Percentiles rank a stretch among this genome's conserved stretches.
phyloP scores from a whole-genome alignment of 331 rosid genomes.

The Cucumis variabilis region DNA sequence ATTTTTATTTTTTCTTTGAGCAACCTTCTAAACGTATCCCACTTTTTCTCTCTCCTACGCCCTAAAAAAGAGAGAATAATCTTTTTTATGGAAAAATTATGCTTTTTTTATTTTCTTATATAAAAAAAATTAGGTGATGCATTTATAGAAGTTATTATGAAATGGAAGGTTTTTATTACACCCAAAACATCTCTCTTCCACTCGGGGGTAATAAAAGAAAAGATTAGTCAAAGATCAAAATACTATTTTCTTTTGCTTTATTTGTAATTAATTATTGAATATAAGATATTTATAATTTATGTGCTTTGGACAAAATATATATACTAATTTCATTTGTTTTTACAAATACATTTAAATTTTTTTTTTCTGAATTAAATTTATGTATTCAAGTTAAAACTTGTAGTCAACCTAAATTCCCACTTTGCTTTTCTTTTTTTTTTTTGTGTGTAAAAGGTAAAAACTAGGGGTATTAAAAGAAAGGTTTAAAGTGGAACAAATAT shows the following conservation, averaged over 20 bases:
- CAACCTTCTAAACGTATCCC: neutral
- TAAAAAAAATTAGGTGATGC: neutral
- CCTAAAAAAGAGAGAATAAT: neutral
- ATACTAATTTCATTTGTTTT: neutral
- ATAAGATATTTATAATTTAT: neutral
- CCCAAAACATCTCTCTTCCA: constrained; percentile 3
- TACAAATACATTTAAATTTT: neutral
- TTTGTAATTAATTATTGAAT: neutral
- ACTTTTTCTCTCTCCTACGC: neutral
- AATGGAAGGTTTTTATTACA: constrained; percentile 27
- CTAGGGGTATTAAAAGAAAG: too few species aligned
- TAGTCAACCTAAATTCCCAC: too few species aligned
- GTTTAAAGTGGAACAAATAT: too few species aligned
- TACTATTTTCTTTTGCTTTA: neutral
- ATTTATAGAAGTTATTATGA: constrained; percentile 15
- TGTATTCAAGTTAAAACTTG: too few species aligned
- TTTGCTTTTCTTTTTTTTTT: too few species aligned
- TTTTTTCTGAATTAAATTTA: neutral
- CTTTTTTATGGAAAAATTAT: neutral
- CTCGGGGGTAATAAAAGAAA: neutral
- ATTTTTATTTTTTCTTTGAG: neutral
- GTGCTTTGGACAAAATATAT: neutral
- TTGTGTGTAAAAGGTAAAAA: too few species aligned
- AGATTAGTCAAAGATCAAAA: neutral
- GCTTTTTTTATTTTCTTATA: too few species aligned